Evolutionary conservation across 2,329 filamentous ascomycete genomes (phyloP), one percentile per base, ranked within the genome.

Genomic region (Colletotrichum tanaceti): DNA sequence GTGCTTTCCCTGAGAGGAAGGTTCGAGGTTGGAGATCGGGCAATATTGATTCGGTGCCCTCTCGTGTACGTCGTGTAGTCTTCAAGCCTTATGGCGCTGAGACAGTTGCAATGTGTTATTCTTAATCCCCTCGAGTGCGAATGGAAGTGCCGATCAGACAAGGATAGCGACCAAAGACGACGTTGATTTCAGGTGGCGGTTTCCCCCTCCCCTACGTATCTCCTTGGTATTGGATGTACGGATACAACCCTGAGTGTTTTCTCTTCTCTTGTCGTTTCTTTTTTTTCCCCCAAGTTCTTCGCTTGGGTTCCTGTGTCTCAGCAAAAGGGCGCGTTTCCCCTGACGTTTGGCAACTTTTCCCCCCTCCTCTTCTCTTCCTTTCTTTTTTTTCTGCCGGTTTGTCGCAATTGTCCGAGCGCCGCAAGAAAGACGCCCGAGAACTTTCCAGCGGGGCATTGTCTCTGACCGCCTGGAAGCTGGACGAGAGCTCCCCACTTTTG

Each of bases 371-470:
- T 35, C 24, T 52, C 44, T 35, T n/a, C 10, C 13, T 3, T 38
- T 35, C 28, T 24, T 20, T 20, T 47, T 54, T 44, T 58, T 55
- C 43, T 49, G 44, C 53, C 28, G 55, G 38, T 18, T 35, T 18
- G 58, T 49, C 28, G 32, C 32, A 43, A 49, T 35, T 24, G 58
- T 49, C 28, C 46, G 24, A 43, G 58, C 41, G 58, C 50, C n/a
- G 35, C 39, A 35, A 35, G 24, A 24, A 39, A 7, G 35, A 5
- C 11, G 49, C 49, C 65, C 49, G 47, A 68, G 47, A 65, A 68
- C 52, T 43, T 68, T 60, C 65, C 28, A 49, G 61, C 20, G 54
- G 46, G 32, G 52, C 50, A 24, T 16, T 20, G 28, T 7, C 10
- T 32, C 41, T 60, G 44, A 52, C 58, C 58, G 58, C 58, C 58